Conservation (phyloP, 139 green algal species). For the Edaphochlamys debaryana region DNA sequence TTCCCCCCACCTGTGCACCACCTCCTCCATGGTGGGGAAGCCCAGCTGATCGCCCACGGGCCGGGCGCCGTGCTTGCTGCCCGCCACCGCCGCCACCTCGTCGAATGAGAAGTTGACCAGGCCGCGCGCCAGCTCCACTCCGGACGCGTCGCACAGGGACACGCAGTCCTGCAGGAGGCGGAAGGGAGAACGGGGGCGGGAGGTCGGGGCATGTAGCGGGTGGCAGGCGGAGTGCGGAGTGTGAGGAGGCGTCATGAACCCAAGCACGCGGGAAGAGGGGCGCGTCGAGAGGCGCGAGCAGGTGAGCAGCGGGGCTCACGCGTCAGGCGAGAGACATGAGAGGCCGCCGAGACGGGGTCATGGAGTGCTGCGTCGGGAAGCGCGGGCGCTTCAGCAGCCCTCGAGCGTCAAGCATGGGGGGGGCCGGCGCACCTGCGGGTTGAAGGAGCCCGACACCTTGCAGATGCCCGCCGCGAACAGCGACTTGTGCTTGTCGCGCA, state of each 20-base stretch:
- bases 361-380: no score
- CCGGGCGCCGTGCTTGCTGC: background rate
- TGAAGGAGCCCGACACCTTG: slow-evolving; percentile 50
- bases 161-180: slow-evolving; percentile 75
- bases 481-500: slow-evolving; percentile 75
- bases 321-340: no score
- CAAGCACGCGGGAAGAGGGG: no score
- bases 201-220: no score
- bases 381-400: no score
- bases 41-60: slow-evolving; percentile 33
- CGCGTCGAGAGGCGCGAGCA: background rate
- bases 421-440: slow-evolving; percentile 44
- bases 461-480: slow-evolving; percentile 87
- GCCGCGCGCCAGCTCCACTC: slow-evolving; percentile 83
- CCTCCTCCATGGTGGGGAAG: slow-evolving; percentile 47
- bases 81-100: slow-evolving; percentile 32
- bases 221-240: no score
- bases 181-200: background rate
- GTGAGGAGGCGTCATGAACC: no score
- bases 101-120: slow-evolving; percentile 82
- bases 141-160: slow-evolving; percentile 72
- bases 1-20: slow-evolving; percentile 13
- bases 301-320: background rate
- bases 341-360: no score
- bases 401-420: no score